These are phyloP conservation scores for Lipomyces yamanashiensis DNA, from an alignment of 805 yeast species.

Conservation along the genomic window DNA sequence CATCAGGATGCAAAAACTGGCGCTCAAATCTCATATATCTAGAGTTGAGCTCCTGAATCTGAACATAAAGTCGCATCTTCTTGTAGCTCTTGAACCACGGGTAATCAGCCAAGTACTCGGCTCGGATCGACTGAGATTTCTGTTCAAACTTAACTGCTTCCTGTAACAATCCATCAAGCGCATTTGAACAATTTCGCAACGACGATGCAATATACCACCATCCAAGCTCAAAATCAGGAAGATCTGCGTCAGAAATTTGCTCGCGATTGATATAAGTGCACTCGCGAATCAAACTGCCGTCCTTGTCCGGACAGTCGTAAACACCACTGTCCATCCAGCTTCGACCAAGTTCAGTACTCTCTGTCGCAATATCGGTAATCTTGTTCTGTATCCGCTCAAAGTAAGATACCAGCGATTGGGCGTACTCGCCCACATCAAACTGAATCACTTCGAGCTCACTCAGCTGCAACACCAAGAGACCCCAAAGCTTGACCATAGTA, in stretches of 20 bases:
- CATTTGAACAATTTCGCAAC: conserved; percentile 32
- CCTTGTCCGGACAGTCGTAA: conserved; percentile 17
- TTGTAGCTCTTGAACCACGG: conserved; percentile 74
- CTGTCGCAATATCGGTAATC: conserved; percentile 44
- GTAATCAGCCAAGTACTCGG: conserved; percentile 62
- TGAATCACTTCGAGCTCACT: conserved; percentile 55
- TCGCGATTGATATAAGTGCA: conserved; percentile 4
- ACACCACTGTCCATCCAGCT: conserved; percentile 8
- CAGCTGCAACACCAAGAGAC: conserved; percentile 55
- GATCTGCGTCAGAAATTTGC: conserved; percentile 4
- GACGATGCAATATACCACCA: conserved; percentile 35
- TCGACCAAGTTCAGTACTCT: conserved; percentile 28
- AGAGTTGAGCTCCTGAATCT: conserved; percentile 54
- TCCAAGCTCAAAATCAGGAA: conserved; percentile 30
- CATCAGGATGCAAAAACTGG: conserved; percentile 52
- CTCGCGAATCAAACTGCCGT: conserved; percentile 8
- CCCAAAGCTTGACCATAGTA: conserved; percentile 58
- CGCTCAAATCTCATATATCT: conserved; percentile 54
- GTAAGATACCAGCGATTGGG: conserved; percentile 47
- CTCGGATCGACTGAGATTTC: conserved; percentile 54
- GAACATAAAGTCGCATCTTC: conserved; percentile 64
- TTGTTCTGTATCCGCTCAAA: conserved; percentile 47
- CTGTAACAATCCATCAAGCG: conserved; percentile 38
- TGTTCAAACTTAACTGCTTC: conserved; percentile 54
- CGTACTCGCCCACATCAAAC: conserved; percentile 52